Evolutionary conservation across 2,329 filamentous ascomycete genomes (phyloP), one percentile per base, ranked within the genome.

Genomic region (Calycina marina): DNA sequence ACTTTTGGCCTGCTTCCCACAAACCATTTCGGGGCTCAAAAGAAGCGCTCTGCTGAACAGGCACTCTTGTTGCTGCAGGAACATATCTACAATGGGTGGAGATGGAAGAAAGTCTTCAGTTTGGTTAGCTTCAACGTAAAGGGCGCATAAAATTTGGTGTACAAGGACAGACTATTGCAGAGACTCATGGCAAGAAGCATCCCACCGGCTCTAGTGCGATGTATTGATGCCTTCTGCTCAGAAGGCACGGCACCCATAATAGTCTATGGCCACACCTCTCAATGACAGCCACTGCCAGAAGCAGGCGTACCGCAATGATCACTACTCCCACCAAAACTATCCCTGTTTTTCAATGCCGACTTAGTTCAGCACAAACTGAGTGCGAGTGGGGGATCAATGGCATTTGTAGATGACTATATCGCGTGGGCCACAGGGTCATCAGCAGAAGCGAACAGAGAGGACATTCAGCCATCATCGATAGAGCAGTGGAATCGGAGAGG

Each of bases 1-100:
- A 44, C 39, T 0, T 37, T 47, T 20, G 39, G 40, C 5, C 37
- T 55, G 14, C 46, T 58, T 26, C 55, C 50, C 4, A 51, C 47
- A n/a, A 57, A 48, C 32, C 48, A 59, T 40, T 56, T 57, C 36
- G 49, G 53, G 17, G 56, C 51, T 18, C 39, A 52, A 22, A 57
- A 56, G 34, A 44, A 54, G 36, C 43, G 48, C 25, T 55, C 51
- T 18, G 45, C 46, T 16, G 49, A 52, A 40, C 43, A 57, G 29
- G 52, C 53, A 32, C 48, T 59, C 4, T 5, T 50, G 2, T 37
- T 53, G 22, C 25, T 56, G 11, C 28, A 48, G 32, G 42, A 54
- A 37, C 12, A 45, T 5, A 48, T 55, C 18, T 51, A 52, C 22
- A 34, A 41, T 3, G 51, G 43, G 24, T 55, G 30, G 55, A 27